Percentiles rank a stretch among this genome's conserved stretches.
Evolutionary conservation across 306 rosid genomes (phyloP).

Genomic region (Pyrus communis): DNA sequence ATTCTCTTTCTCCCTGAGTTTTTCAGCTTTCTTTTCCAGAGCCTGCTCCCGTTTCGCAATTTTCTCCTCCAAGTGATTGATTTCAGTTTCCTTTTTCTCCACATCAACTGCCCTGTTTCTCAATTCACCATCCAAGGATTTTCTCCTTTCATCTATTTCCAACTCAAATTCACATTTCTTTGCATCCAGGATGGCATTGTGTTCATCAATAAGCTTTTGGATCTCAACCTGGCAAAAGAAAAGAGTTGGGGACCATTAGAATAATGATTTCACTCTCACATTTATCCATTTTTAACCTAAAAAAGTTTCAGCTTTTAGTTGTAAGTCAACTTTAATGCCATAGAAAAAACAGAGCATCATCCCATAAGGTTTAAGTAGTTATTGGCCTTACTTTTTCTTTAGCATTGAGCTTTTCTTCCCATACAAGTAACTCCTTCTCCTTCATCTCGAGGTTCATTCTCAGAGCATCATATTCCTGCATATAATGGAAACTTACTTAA

Average conservation of each 20-base stretch:
- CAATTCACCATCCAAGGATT: constrained; percentile 64
- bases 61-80: constrained; percentile 80
- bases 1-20: constrained; percentile 85
- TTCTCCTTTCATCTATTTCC: constrained; percentile 71
- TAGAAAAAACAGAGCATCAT: neutral
- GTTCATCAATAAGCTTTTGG: constrained; percentile 80
- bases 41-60: constrained; percentile 76
- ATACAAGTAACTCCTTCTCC: constrained; percentile 62
- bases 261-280: neutral
- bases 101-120: constrained; percentile 53
- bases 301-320: neutral
- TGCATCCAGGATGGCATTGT: constrained; percentile 49
- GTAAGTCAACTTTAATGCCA: neutral
- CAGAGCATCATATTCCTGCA: constrained; percentile 71
- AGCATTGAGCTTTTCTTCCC: constrained; percentile 67
- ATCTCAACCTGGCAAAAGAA: constrained; percentile 54
- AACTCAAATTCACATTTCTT: constrained; percentile 73
- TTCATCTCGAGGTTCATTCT: constrained; percentile 49
- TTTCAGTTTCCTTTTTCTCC: constrained; percentile 82
- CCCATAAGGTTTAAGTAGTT: neutral
- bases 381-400: constrained; percentile 63
- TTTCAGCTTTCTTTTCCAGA: constrained; percentile 72
- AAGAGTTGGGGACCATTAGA: neutral
- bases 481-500: constrained; percentile 7
- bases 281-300: neutral